Conservation (phyloP, 1,284 basidiomycete genomes). For the Malassezia psittaci region DNA sequence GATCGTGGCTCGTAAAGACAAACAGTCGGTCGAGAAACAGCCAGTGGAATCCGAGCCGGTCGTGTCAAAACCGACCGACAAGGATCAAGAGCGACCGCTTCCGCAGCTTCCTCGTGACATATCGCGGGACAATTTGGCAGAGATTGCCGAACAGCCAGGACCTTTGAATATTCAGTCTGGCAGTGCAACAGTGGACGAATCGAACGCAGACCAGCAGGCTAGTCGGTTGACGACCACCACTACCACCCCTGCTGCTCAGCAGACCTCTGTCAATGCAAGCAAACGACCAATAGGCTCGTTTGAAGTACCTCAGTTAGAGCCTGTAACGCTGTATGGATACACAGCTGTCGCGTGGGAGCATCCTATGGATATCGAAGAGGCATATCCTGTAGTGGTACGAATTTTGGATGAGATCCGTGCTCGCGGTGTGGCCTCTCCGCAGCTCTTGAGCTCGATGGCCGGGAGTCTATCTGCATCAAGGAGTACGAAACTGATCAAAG, state of each 20-base stretch:
- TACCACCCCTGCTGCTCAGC: too few species aligned
- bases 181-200: too few species aligned
- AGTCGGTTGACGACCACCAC: too few species aligned
- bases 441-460: slow-evolving; percentile 46
- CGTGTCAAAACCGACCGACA: too few species aligned
- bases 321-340: slow-evolving; percentile 30
- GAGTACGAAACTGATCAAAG: slow-evolving; percentile 27
- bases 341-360: slow-evolving; percentile 29
- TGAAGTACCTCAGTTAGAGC: background rate
- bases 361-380: slow-evolving; percentile 25
- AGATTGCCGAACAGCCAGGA: too few species aligned
- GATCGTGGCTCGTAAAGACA: slow-evolving; percentile 2
- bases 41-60: too few species aligned
- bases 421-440: slow-evolving; percentile 34
- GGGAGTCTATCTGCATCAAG: slow-evolving; percentile 34
- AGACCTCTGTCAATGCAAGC: too few species aligned
- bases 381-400: slow-evolving; percentile 23
- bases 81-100: background rate
- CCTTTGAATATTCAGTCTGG: too few species aligned
- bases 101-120: background rate
- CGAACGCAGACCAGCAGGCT: too few species aligned
- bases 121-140: background rate
- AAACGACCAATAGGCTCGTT: background rate
- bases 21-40: background rate
- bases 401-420: slow-evolving; percentile 31